Base-by-base conservation (phyloP, 2,329 filamentous ascomycete species). In the Epichloe baconii region DNA sequence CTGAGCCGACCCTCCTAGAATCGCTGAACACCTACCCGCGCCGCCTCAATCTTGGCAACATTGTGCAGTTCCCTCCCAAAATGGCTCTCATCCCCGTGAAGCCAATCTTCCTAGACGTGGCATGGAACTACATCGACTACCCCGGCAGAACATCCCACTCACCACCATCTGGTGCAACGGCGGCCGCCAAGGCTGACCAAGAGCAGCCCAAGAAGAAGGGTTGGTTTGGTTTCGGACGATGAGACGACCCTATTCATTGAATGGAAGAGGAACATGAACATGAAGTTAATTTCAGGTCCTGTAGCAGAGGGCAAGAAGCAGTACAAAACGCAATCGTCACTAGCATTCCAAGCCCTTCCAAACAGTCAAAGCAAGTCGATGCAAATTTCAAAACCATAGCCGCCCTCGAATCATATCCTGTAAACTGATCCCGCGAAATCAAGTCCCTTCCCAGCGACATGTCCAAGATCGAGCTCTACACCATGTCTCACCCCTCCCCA, bases 111-210 rank as follows among this genome's bases (percentile, higher is more conserved):
- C 80, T 97, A 53, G 93, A 98, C 63, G 85, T 95, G 7, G 93
- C 93, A 10, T 98, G 88, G 86, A 97, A 97, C 65, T 97, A 96
- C 65, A 90, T 98, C 55, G 82, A 88, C 47, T 98, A 98, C 63
- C 89, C 90, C 0, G 82, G 82, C 36, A 80, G 80, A 58, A 58
- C 67, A 26, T 44, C 38, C 1, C 35, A 34, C 11, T 5, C 46
- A 23, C 10, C 46, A 17, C 10, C 26, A 35, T 3, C 64, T n/a
- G 42, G 43, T 12, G 57, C 57, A 8, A 56, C 62, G 43, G 66
- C 63, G 53, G 60, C 70, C 51, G 67, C 70, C 48, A 54, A 61
- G 55, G 66, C 74, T 58, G 45, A 48, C 35, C 47, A 49, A 26
- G 47, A 54, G 11, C 52, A 77, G 56, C 53, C 56, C 8, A 87